Evolutionary conservation across 768 basidiomycete species (phyloP).

Genomic region (Amanita rimosa): DNA sequence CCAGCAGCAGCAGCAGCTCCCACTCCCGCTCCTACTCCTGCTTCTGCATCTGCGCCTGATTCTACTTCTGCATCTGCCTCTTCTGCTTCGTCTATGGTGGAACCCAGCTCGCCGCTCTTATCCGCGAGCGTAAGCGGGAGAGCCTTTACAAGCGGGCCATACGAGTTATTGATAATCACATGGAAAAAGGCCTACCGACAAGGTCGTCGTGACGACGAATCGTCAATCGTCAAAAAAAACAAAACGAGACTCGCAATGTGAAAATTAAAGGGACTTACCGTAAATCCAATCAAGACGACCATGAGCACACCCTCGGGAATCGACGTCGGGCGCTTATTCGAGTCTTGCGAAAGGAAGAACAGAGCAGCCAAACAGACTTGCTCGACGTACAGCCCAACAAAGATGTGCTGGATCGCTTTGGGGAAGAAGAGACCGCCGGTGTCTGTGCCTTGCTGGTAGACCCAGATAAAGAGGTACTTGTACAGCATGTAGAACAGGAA

Average conservation of each 20-base stretch:
- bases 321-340: conserved; percentile 40
- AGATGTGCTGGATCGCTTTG: conserved; percentile 85
- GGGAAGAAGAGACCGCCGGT: conserved; percentile 96
- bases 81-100: conserved; percentile 29
- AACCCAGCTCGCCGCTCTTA: conserved; percentile 24
- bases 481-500: conserved; percentile 74
- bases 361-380: conserved; percentile 76
- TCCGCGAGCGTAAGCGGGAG: conserved; percentile 77
- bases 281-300: conserved; percentile 75
- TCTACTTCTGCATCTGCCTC: conserved; percentile 13
- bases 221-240: too few relatives aligned
- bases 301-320: conserved; percentile 71
- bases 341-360: conserved; percentile 77
- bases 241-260: too few relatives aligned
- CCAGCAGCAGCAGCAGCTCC: too few relatives aligned
- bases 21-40: too few relatives aligned
- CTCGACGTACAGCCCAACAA: conserved; percentile 89
- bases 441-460: conserved; percentile 62
- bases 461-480: conserved; percentile 82
- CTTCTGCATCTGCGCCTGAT: too few relatives aligned
- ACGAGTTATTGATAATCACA: conserved; percentile 64
- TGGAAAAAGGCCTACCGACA: conserved; percentile 49
- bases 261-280: conserved; percentile 46
- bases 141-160: conserved; percentile 60
- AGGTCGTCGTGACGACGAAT: too few relatives aligned